These are phyloP conservation scores for Aspergillus carbonarius DNA, from an alignment of 2,329 filamentous ascomycete genomes.

Conservation along the genomic window DNA sequence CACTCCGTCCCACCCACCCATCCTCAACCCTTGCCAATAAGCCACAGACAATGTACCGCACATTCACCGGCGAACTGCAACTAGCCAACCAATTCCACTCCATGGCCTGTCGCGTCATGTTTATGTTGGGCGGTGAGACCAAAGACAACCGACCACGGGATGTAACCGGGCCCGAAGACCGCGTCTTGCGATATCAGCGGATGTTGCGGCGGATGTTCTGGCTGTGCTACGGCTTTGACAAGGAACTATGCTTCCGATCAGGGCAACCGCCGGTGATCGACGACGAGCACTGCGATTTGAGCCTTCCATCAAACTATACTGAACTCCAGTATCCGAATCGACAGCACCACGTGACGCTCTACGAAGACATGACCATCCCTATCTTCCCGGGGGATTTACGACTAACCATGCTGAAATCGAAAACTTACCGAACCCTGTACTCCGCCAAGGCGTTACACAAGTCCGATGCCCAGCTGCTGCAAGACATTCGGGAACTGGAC, in stretches of 20 bases:
- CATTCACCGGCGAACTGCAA: constrained; percentile 1
- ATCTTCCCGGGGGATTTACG: constrained; percentile 45
- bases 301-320: constrained; percentile 33
- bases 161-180: neutral
- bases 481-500: constrained; percentile 53
- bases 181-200: neutral
- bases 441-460: constrained; percentile 46
- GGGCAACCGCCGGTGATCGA: constrained; percentile 50
- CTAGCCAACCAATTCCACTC: constrained; percentile 1
- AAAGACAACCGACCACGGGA: neutral
- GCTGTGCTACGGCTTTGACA: constrained; percentile 52
- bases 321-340: neutral
- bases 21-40: no score
- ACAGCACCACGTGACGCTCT: neutral
- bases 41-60: neutral
- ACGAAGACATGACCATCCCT: constrained; percentile 9
- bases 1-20: no score
- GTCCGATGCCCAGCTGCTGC: constrained; percentile 50
- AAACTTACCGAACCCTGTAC: constrained; percentile 45
- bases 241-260: constrained; percentile 50
- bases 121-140: neutral
- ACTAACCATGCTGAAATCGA: constrained; percentile 50
- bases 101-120: constrained; percentile 4
- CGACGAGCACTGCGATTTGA: constrained; percentile 50
- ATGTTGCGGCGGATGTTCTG: constrained; percentile 46